These are phyloP conservation scores for Daedalea quercina DNA, from an alignment of 768 basidiomycete genomes.

Conservation along the genomic window DNA sequence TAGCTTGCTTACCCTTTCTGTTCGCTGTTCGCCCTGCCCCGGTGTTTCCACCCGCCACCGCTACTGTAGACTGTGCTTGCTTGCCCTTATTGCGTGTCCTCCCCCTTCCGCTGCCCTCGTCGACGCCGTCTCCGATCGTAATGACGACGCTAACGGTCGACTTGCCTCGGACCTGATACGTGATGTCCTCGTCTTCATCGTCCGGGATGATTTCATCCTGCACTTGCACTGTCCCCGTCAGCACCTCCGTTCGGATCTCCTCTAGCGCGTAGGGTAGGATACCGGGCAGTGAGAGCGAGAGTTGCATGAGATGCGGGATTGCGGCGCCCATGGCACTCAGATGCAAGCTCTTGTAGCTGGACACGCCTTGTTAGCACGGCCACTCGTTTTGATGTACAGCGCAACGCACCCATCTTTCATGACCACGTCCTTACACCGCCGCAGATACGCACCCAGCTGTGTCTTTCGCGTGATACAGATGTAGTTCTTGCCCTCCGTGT, in stretches of 20 bases:
- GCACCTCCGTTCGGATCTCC: slow-evolving; percentile 55
- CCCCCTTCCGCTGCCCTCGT: slow-evolving; percentile 25
- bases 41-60: not conserved
- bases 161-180: slow-evolving; percentile 57
- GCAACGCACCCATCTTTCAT: slow-evolving; percentile 60
- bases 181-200: slow-evolving; percentile 66
- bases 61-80: not conserved
- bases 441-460: slow-evolving; percentile 62
- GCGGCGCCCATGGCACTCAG: slow-evolving; percentile 86
- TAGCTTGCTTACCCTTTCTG: no score
- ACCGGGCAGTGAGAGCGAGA: slow-evolving; percentile 63
- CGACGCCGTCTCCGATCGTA: slow-evolving; percentile 56
- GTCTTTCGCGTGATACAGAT: slow-evolving; percentile 79
- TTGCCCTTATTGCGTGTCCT: not conserved
- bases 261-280: slow-evolving; percentile 61
- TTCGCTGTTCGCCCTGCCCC: no score
- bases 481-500: slow-evolving; percentile 74
- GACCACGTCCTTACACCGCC: slow-evolving; percentile 68
- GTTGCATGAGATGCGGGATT: slow-evolving; percentile 71
- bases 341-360: slow-evolving; percentile 66
- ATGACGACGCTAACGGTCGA: slow-evolving; percentile 57
- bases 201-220: slow-evolving; percentile 76
- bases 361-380: no score
- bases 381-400: not conserved
- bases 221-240: slow-evolving; percentile 66